Evolutionary conservation across 108 stramenopile species (phyloP).

Genomic region (Aurantiochytrium sp.): DNA sequence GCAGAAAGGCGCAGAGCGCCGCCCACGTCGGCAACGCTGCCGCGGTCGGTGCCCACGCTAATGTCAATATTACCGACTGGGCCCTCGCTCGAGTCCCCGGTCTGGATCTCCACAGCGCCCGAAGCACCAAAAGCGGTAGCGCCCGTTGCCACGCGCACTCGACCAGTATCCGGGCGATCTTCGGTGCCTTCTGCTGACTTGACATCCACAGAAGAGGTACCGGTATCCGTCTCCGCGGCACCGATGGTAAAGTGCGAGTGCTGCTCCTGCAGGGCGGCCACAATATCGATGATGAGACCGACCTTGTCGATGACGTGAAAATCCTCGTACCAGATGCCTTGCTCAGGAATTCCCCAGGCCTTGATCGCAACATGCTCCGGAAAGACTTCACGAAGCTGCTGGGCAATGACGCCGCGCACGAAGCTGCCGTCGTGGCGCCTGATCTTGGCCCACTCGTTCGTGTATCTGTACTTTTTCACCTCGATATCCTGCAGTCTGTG

Average conservation of each 20-base stretch:
- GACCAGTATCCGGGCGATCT: not conserved
- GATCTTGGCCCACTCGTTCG: constrained; percentile 63
- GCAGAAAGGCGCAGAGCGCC: too few species aligned
- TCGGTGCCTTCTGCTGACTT: not conserved
- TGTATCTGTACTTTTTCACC: constrained; percentile 65
- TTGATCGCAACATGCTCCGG: constrained; percentile 69
- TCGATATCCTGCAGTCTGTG: constrained; percentile 63
- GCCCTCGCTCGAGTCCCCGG: not conserved
- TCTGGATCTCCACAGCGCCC: not conserved
- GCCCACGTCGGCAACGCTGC: not conserved
- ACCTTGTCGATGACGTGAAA: constrained; percentile 56
- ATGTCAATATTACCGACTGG: not conserved
- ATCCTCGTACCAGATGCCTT: constrained; percentile 31
- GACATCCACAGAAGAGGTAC: not conserved
- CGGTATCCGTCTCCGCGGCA: not conserved
- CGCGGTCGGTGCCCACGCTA: not conserved
- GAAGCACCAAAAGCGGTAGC: not conserved
- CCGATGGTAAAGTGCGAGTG: constrained; percentile 5
- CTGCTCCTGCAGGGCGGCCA: constrained; percentile 42
- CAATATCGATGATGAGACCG: constrained; percentile 42
- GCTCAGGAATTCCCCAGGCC: not conserved
- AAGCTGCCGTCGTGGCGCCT: constrained; percentile 44
- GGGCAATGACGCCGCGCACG: constrained; percentile 72
- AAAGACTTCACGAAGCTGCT: constrained; percentile 65
- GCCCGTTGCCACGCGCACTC: not conserved